Evolutionary conservation across 2,329 filamentous ascomycete species (phyloP).

Genomic region (Neocucurbitaria cava): DNA sequence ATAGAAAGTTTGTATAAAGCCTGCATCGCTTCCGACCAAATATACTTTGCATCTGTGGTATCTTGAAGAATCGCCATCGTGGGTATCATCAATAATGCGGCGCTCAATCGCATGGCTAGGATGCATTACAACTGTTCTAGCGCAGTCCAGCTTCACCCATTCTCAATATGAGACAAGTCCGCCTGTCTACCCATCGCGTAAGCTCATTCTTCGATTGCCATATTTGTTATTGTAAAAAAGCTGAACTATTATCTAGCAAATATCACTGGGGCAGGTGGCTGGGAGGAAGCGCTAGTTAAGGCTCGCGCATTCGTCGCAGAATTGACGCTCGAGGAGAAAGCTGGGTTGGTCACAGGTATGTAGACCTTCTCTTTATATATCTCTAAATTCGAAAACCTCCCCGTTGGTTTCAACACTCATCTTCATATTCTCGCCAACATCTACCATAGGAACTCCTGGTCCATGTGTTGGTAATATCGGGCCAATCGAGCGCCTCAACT

Average conservation of each 20-base stretch:
- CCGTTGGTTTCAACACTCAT: neutral
- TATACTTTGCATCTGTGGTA: neutral
- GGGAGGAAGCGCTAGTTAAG: conserved; percentile 32
- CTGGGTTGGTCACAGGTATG: conserved; percentile 35
- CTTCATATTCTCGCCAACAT: neutral
- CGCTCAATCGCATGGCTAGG: neutral
- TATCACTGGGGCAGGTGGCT: conserved; percentile 34
- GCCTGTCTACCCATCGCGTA: conserved; percentile 37
- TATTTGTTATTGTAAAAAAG: too few species aligned
- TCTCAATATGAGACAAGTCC: conserved; percentile 37
- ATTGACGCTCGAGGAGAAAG: conserved; percentile 33
- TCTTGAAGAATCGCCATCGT: neutral
- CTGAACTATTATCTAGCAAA: conserved; percentile 15
- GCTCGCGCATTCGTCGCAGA: conserved; percentile 29
- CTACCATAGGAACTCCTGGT: conserved; percentile 7
- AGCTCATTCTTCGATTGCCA: too few species aligned
- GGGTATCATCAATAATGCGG: neutral
- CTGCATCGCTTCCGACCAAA: neutral
- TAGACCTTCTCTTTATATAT: neutral
- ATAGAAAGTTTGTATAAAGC: neutral
- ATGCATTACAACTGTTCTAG: neutral
- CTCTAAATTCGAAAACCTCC: neutral
- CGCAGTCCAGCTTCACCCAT: conserved; percentile 28
- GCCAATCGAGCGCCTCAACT: conserved; percentile 47
- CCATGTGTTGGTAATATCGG: conserved; percentile 47